Evolutionary conservation across 768 basidiomycete species (phyloP).

Genomic region (Leccinum longicurvipes): DNA sequence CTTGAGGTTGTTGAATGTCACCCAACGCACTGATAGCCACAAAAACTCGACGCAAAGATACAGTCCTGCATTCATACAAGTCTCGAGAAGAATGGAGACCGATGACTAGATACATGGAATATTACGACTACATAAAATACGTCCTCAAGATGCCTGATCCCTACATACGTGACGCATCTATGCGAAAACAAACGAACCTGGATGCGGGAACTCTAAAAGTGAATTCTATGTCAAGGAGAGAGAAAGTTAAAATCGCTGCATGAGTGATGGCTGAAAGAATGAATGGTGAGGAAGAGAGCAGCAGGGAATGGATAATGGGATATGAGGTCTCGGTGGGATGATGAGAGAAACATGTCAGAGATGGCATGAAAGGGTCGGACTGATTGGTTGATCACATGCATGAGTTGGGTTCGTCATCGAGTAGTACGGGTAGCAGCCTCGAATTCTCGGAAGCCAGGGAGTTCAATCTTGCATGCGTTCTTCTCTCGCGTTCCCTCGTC

Average conservation of each 20-base stretch:
- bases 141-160: constrained; percentile 35
- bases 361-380: not conserved
- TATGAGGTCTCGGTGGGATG: constrained; percentile 12
- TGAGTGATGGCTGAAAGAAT: constrained; percentile 2
- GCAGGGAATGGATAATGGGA: constrained; percentile 16
- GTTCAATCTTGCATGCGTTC: constrained; percentile 39
- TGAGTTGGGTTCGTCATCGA: constrained; percentile 15
- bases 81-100: constrained; percentile 4
- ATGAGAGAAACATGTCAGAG: constrained; percentile 7
- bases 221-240: constrained; percentile 20
- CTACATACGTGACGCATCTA: constrained; percentile 32
- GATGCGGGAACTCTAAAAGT: constrained; percentile 19
- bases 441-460: constrained; percentile 63
- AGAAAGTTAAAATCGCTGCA: constrained; percentile 7
- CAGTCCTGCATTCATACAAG: constrained; percentile 22
- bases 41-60: constrained; percentile 3
- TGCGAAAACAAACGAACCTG: constrained; percentile 11
- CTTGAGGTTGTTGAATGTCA: too few relatives aligned
- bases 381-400: not conserved
- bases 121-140: constrained; percentile 35
- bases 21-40: too few relatives aligned
- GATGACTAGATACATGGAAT: constrained; percentile 28
- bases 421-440: constrained; percentile 44
- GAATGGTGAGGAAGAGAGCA: constrained; percentile 3
- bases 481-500: constrained; percentile 21